Conservation (phyloP, 2,329 filamentous ascomycete genomes). For the Alternaria brassicicola region DNA sequence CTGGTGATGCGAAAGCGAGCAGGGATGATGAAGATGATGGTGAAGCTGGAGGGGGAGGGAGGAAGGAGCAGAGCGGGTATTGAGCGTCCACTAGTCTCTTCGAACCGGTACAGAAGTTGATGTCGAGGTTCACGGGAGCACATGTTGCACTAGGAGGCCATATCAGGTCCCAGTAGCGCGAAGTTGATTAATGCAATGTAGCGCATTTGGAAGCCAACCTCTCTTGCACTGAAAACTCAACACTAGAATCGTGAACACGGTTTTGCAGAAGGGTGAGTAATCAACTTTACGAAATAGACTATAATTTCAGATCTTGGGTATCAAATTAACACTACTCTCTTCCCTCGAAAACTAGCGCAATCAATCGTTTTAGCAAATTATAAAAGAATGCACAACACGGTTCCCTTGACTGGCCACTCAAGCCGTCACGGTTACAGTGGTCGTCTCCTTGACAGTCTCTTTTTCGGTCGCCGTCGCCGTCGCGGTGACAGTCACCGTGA, state of each 20-base stretch:
- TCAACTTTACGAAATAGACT: not conserved
- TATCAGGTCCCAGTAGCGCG: not conserved
- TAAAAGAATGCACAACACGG: not conserved
- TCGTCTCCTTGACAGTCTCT: constrained; percentile 39
- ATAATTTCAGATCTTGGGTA: constrained; percentile 3
- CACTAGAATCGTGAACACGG: not conserved
- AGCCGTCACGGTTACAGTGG: constrained; percentile 30
- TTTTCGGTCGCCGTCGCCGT: constrained; percentile 40
- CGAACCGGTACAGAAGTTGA: not conserved
- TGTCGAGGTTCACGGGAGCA: not conserved
- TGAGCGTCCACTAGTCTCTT: constrained; percentile 13
- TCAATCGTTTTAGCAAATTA: not conserved
- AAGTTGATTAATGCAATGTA: not conserved
- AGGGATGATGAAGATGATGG: constrained; percentile 31
- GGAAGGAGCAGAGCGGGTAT: constrained; percentile 51
- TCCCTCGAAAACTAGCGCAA: not conserved
- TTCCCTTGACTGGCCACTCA: not conserved
- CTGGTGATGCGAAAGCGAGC: constrained; percentile 37
- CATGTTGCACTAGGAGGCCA: not conserved
- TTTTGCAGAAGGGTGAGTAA: not conserved
- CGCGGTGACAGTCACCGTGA: constrained; percentile 43
- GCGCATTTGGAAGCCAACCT: not conserved
- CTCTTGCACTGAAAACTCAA: not conserved
- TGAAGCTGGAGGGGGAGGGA: constrained; percentile 33
- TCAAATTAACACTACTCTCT: not conserved